Evolutionary conservation across 768 basidiomycete genomes (phyloP).

Genomic region (Psilocybe sp.): DNA sequence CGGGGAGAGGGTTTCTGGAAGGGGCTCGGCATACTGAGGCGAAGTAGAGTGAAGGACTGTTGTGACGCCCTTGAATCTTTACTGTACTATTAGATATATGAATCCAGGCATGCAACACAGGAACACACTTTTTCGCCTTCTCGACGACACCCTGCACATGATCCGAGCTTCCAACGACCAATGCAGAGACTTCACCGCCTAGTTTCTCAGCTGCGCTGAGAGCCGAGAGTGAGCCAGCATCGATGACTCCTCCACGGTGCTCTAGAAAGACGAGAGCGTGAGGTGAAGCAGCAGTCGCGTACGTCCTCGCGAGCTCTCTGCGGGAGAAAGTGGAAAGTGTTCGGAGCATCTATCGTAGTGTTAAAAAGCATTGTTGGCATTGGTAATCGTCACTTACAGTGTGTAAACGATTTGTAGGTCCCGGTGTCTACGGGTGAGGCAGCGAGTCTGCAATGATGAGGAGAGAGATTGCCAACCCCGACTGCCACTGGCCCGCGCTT

Average conservation of each 20-base stretch:
- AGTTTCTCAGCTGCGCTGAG: constrained; percentile 86
- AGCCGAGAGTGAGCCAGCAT: constrained; percentile 84
- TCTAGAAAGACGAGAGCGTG: constrained; percentile 89
- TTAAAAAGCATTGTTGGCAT: too few species aligned
- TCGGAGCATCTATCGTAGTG: constrained; percentile 23
- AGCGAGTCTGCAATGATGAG: too few species aligned
- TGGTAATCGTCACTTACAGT: too few species aligned
- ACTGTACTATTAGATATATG: neutral
- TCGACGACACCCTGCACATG: constrained; percentile 66
- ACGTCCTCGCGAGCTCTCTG: constrained; percentile 37
- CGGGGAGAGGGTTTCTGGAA: constrained; percentile 82
- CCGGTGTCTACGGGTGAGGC: too few species aligned
- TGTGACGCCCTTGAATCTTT: constrained; percentile 66
- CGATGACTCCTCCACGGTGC: constrained; percentile 77
- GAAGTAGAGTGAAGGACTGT: constrained; percentile 70
- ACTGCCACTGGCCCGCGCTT: too few species aligned
- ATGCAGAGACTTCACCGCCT: constrained; percentile 81
- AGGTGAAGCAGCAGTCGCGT: constrained; percentile 59
- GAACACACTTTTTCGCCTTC: constrained; percentile 72
- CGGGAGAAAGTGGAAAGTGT: constrained; percentile 21
- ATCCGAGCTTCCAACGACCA: constrained; percentile 68
- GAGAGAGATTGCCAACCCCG: too few species aligned
- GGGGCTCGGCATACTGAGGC: constrained; percentile 59
- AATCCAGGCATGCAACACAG: constrained; percentile 8
- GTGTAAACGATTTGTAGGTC: too few species aligned